Conservation (phyloP, 176 grass and related monocot genomes). For the maize (Zea mays) region DNA sequence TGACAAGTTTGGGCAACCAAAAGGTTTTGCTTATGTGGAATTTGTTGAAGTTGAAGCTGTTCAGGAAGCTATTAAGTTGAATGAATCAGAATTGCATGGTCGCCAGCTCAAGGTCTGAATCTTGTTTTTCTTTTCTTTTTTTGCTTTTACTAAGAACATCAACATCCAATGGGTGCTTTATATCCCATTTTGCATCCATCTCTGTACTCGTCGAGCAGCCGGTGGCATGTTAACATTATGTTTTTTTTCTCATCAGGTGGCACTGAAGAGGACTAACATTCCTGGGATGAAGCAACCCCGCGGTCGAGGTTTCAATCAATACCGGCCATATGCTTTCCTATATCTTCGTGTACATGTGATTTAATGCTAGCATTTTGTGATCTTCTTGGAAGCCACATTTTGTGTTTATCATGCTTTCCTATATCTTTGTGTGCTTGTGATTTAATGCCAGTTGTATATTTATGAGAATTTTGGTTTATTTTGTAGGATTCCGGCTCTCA, state of each 20-base stretch:
- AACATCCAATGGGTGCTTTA: background rate
- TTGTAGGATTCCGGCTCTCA: no score
- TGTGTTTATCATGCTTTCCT: no score
- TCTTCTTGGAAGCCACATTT: no score
- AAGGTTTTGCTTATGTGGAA: constrained; percentile 87
- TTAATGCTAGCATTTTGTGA: background rate
- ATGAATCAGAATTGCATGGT: constrained; percentile 72
- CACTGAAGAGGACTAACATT: constrained; percentile 69
- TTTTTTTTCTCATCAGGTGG: constrained; percentile 47
- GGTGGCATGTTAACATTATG: constrained; percentile 6
- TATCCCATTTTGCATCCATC: background rate
- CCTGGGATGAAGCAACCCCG: constrained; percentile 77
- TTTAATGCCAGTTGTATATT: no score
- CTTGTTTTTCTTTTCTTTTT: constrained; percentile 4
- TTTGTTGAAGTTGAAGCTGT: no score
- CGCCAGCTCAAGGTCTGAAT: constrained; percentile 61
- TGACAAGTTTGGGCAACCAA: constrained; percentile 81
- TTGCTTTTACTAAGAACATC: background rate
- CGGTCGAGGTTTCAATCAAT: constrained; percentile 58
- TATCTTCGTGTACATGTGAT: constrained; percentile 68
- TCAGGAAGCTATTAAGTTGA: constrained; percentile 68
- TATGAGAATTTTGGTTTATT: no score
- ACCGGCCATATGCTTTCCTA: constrained; percentile 64
- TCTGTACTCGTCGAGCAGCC: background rate
- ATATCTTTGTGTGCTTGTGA: no score